phyloP scores from a whole-genome alignment of 2,329 filamentous ascomycete genomes.

The Myriosclerotinia scirpicola region DNA sequence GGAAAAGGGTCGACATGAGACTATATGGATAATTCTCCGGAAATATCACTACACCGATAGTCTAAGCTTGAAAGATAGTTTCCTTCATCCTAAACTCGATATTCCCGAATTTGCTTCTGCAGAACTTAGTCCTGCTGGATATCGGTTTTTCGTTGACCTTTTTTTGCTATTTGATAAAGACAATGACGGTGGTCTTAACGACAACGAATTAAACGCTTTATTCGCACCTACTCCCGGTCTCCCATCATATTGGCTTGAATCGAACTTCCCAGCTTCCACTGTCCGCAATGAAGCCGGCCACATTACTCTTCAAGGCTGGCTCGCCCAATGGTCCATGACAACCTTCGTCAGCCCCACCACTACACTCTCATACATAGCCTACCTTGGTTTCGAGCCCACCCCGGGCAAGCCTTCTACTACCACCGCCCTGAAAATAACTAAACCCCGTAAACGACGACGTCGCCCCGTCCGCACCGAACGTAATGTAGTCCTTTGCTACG shows the following conservation, averaged over 20 bases:
- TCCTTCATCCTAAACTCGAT: conserved; percentile 90
- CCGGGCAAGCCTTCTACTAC: conserved; percentile 77
- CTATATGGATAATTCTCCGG: conserved; percentile 94
- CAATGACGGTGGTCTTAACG: conserved; percentile 91
- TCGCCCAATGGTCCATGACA: conserved; percentile 99
- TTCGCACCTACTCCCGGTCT: conserved; percentile 93
- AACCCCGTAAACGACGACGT: conserved; percentile 80
- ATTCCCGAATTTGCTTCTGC: conserved; percentile 90
- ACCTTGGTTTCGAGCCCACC: conserved; percentile 86
- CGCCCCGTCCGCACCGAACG: conserved; percentile 84
- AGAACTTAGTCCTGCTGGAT: conserved; percentile 89
- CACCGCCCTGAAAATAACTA: conserved; percentile 86
- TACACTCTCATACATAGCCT: conserved; percentile 92
- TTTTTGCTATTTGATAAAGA: conserved; percentile 96
- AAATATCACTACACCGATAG: conserved; percentile 97
- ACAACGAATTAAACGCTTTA: conserved; percentile 77
- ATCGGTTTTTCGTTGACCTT: conserved; percentile 95
- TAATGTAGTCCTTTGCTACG: conserved; percentile 91
- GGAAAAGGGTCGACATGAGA: conserved; percentile 96
- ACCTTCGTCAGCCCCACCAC: conserved; percentile 95
- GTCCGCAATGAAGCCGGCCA: conserved; percentile 94
- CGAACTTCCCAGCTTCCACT: conserved; percentile 87
- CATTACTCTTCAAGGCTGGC: conserved; percentile 95
- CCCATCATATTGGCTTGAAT: conserved; percentile 82
- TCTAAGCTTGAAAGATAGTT: conserved; percentile 84